Conservation (phyloP, 2,329 filamentous ascomycete species). For the Penicillium polonicum region DNA sequence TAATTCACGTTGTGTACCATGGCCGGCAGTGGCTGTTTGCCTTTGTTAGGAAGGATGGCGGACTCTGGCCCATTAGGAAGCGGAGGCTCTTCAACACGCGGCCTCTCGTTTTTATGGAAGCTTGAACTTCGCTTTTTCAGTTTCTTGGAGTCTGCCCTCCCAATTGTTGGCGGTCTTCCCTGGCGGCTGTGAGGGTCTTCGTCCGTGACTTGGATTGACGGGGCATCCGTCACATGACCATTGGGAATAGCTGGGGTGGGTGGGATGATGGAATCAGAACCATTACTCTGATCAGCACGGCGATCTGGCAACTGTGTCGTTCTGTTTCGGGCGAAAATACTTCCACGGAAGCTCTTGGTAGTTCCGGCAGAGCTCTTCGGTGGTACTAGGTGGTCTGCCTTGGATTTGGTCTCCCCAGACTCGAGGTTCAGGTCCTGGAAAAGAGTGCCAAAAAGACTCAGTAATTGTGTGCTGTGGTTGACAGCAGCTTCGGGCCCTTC, state of each 20-base stretch:
- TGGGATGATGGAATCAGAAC: slow-evolving; percentile 20
- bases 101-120: slow-evolving; percentile 27
- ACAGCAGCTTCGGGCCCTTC: slow-evolving; percentile 84
- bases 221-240: slow-evolving; percentile 47
- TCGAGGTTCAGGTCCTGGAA: slow-evolving; percentile 64
- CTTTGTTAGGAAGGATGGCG: slow-evolving; percentile 24
- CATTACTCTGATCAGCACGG: slow-evolving; percentile 43
- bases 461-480: slow-evolving; percentile 80
- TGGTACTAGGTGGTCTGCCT: slow-evolving; percentile 49
- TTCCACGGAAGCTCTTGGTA: slow-evolving; percentile 66
- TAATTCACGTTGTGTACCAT: slow-evolving; percentile 41
- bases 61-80: slow-evolving; percentile 26
- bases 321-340: slow-evolving; percentile 69
- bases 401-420: slow-evolving; percentile 24
- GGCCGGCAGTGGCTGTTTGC: slow-evolving; percentile 34
- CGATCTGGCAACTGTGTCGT: slow-evolving; percentile 48
- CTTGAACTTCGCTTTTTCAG: slow-evolving; percentile 37
- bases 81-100: slow-evolving; percentile 23
- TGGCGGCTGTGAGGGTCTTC: slow-evolving; percentile 47
- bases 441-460: slow-evolving; percentile 76
- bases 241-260: slow-evolving; percentile 25
- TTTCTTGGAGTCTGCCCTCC: slow-evolving; percentile 35
- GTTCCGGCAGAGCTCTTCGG: slow-evolving; percentile 72
- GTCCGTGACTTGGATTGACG: slow-evolving; percentile 74
- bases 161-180: slow-evolving; percentile 32